Conservation (phyloP, 2,329 filamentous ascomycete species). For the Acarospora socialis region DNA sequence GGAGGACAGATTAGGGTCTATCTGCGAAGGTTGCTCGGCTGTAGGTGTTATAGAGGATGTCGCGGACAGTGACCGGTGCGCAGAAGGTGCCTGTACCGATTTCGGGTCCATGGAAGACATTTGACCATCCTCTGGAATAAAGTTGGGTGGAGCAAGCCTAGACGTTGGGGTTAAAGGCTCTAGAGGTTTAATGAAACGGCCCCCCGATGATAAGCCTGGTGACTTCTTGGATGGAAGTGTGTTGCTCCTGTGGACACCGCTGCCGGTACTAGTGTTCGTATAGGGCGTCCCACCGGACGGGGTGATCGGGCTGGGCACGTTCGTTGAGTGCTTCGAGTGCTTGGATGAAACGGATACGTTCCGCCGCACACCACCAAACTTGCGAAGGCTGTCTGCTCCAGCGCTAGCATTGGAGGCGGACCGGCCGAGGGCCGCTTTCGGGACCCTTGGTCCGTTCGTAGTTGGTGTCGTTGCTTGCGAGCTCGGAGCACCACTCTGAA, state of each 20-base stretch:
- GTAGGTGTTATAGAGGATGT: slow-evolving; percentile 4
- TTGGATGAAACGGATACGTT: slow-evolving; percentile 91
- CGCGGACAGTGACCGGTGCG: slow-evolving; percentile 3
- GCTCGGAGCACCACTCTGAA: slow-evolving; percentile 52
- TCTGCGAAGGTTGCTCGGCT: slow-evolving; percentile 1
- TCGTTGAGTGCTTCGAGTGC: slow-evolving; percentile 62
- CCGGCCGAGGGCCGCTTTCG: slow-evolving; percentile 49
- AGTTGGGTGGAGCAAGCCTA: slow-evolving; percentile 15
- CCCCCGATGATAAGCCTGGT: slow-evolving; percentile 52
- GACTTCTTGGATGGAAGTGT: slow-evolving; percentile 87
- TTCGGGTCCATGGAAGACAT: slow-evolving; percentile 4
- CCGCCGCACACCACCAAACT: slow-evolving; percentile 63
- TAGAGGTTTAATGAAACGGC: slow-evolving; percentile 48
- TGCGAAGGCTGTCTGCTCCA: slow-evolving; percentile 72
- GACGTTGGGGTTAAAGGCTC: slow-evolving; percentile 38
- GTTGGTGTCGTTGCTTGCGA: slow-evolving; percentile 36
- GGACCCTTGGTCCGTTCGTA: slow-evolving; percentile 34
- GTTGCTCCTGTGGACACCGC: slow-evolving; percentile 64
- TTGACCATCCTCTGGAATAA: slow-evolving; percentile 1
- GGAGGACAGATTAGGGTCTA: no score
- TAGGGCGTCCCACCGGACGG: slow-evolving; percentile 38
- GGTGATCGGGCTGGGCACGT: slow-evolving; percentile 54
- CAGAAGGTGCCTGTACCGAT: background rate
- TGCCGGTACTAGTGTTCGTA: slow-evolving; percentile 36
- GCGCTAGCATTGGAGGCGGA: slow-evolving; percentile 81